Percentiles rank a stretch among this genome's conserved stretches.
phyloP scores from a whole-genome alignment of 1,139 yeast genomes.

The Taiozyma onychis region DNA sequence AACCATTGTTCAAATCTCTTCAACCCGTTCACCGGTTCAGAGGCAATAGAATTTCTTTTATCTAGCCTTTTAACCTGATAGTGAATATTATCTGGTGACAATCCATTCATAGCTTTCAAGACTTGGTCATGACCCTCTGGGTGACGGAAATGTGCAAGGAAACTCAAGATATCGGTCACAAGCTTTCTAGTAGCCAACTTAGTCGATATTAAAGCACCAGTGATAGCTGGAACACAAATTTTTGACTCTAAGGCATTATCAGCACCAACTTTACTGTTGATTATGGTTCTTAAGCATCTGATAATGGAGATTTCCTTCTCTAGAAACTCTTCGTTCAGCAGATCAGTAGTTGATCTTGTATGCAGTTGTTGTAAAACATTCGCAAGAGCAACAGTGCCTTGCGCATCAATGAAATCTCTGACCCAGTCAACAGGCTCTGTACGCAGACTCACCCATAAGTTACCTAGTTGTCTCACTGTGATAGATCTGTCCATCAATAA shows the following conservation, averaged over 20 bases:
- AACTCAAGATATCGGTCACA: conserved; percentile 72
- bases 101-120: conserved; percentile 55
- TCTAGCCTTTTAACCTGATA: conserved; percentile 37
- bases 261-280: conserved; percentile 52
- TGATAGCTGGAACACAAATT: conserved; percentile 50
- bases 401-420: conserved; percentile 67
- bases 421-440: conserved; percentile 95
- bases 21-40: conserved; percentile 29
- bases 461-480: conserved; percentile 66
- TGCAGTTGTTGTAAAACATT: conserved; percentile 45
- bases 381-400: conserved; percentile 84
- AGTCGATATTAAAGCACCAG: conserved; percentile 55
- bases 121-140: conserved; percentile 60
- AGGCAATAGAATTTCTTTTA: conserved; percentile 23
- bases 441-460: conserved; percentile 84
- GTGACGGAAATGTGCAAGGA: conserved; percentile 44
- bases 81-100: conserved; percentile 57
- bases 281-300: conserved; percentile 57
- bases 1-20: conserved; percentile 86
- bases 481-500: conserved; percentile 66
- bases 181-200: conserved; percentile 70
- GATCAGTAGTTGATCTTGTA: conserved; percentile 24
- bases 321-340: conserved; percentile 30
- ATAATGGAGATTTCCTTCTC: conserved; percentile 57
- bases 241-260: conserved; percentile 47